phyloP scores from a whole-genome alignment of 1,284 basidiomycete genomes.

The Pyrrhoderma noxium region DNA sequence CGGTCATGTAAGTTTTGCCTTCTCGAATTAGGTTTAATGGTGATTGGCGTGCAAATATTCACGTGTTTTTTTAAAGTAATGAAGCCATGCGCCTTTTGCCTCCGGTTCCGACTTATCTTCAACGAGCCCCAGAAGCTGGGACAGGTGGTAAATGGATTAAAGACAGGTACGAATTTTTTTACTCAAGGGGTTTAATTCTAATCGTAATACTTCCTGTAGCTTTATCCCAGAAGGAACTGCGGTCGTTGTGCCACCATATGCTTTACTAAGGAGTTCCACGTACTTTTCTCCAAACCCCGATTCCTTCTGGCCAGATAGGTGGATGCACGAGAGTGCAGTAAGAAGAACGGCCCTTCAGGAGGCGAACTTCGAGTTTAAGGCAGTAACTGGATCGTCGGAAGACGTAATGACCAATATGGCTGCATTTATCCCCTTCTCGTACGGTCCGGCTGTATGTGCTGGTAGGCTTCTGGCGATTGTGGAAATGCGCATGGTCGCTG shows the following conservation, averaged over 20 bases:
- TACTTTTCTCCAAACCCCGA: constrained; percentile 35
- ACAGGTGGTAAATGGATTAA: constrained; percentile 9
- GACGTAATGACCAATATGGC: constrained; percentile 28
- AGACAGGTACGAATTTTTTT: constrained; percentile 1
- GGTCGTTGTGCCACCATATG: constrained; percentile 40
- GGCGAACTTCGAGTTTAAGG: too few species aligned
- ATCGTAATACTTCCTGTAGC: constrained; percentile 23
- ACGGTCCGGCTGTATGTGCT: constrained; percentile 30
- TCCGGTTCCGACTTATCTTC: constrained; percentile 4
- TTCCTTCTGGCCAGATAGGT: constrained; percentile 36
- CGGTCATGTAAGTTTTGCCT: constrained; percentile 24
- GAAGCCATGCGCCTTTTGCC: constrained; percentile 12
- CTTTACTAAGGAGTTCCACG: constrained; percentile 35
- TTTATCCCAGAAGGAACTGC: constrained; percentile 44
- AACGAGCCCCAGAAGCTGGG: constrained; percentile 5
- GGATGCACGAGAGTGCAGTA: constrained; percentile 24
- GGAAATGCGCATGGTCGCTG: constrained; percentile 27
- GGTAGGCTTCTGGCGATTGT: constrained; percentile 28
- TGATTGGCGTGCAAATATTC: too few species aligned
- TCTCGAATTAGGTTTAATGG: too few species aligned
- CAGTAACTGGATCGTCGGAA: background rate
- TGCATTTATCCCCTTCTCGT: constrained; percentile 32
- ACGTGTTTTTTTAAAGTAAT: background rate
- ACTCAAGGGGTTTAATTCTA: too few species aligned
- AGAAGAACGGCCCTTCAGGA: too few species aligned